These are phyloP conservation scores for Tanacetum coccineum DNA, from an alignment of 129 eudicot species.

Conservation along the genomic window DNA sequence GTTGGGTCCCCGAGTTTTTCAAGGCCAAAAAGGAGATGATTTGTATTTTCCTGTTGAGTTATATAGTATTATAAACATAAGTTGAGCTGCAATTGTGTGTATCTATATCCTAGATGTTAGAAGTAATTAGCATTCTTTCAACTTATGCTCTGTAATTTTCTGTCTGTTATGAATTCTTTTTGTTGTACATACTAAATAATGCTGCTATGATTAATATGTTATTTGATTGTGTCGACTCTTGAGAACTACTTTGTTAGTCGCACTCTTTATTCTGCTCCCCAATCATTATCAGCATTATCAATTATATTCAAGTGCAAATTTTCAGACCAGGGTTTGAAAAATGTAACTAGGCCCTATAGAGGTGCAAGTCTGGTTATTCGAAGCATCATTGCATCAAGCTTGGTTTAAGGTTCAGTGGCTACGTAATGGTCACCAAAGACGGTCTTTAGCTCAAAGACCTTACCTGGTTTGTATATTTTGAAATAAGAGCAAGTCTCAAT, in stretches of 20 bases:
- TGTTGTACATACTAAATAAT: slow-evolving; percentile 29
- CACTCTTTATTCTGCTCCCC: background rate
- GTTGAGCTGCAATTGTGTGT: slow-evolving; percentile 18
- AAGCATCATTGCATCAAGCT: too few species aligned
- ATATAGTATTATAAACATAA: slow-evolving; percentile 11
- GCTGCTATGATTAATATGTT: slow-evolving; percentile 6
- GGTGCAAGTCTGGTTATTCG: too few species aligned
- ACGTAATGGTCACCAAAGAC: too few species aligned
- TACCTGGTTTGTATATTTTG: too few species aligned
- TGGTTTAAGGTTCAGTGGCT: too few species aligned
- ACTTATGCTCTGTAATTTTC: slow-evolving; percentile 22
- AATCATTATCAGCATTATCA: background rate
- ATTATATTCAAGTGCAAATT: too few species aligned
- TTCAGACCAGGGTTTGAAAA: too few species aligned
- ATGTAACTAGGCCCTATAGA: too few species aligned
- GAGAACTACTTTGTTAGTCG: background rate
- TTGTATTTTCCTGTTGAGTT: slow-evolving; percentile 5
- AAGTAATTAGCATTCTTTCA: slow-evolving; percentile 35
- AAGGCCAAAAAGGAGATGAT: slow-evolving; percentile 78
- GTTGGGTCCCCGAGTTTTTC: slow-evolving; percentile 61
- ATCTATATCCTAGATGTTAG: slow-evolving; percentile 18
- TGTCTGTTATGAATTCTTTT: slow-evolving; percentile 20
- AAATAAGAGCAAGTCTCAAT: too few species aligned
- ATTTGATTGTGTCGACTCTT: background rate
- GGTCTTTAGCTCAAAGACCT: too few species aligned